Evolutionary conservation across 495 filamentous ascomycete species (phyloP), one percentile per base, ranked within the genome.

Genomic region (Neurospora terricola): DNA sequence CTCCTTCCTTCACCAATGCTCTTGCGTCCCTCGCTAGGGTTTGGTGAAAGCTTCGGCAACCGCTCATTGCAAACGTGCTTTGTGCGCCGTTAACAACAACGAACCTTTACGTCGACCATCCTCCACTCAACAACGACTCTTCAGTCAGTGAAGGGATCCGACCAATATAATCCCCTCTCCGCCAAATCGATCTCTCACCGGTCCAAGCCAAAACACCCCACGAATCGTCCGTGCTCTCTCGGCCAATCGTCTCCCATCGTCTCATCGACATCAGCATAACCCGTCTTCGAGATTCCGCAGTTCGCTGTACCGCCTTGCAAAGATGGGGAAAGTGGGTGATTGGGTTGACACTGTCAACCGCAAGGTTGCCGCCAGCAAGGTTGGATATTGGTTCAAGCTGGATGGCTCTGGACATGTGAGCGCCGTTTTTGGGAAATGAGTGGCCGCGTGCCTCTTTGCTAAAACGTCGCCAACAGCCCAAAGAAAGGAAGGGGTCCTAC

Each of bases 401-500:
- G 91, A 94, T 74, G 89, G 89, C 77, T 92, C 86, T 38, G 91
- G 92, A 73, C 90, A 93, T 85, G 89, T 92, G 85, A 84, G 90
- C 69, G 71, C 70, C 21, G 39, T 70, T 69, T 72, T 73, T 62
- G 43, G 38, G 14, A 37, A 68, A 39, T 71, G 45, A 69, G 38
- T 42, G 12, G 54, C 34, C 48, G 23, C 27, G 69, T 71, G 40
- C 42, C 48, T n/a, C n/a, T 36, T 12, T 75, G 69, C 73, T 78
- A 75, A 76, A 73, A 38, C 54, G 48, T 86, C 83, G 91, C 84
- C 83, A 81, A 88, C 84, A 93, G 86, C 88, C 84, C 69, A 86
- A 83, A 77, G 90, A 91, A 77, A 87, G 92, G 36, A 93, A 92
- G 78, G 90, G 90, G 1, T 89, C 90, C n/a, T 86, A 86, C 76